Base-by-base conservation (phyloP, 2,329 filamentous ascomycete species). In the Venturia asperata region DNA sequence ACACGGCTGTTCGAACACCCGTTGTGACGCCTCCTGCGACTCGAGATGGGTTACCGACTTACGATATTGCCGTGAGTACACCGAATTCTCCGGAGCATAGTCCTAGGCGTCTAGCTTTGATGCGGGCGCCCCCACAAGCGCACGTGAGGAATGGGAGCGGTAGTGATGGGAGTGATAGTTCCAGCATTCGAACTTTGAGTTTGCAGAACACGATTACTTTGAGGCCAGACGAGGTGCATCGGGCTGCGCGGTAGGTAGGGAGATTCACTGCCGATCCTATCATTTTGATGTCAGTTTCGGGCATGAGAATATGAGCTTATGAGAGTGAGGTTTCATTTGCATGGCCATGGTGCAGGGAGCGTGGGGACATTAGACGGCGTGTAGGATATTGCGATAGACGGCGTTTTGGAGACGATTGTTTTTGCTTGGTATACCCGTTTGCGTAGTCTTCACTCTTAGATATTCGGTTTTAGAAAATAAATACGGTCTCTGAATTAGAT, bases 1-100 rank as follows among this genome's bases (percentile, higher is more conserved):
- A 78, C 70, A 80, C 80, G 0, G 80, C 80, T 9, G 72, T 81
- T 9, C 75, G 79, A 41, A 80, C 63, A 21, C 63, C 63, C 5
- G 49, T 60, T 13, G 63, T 64, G 17, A 64, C 63, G 27, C 63
- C 63, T 4, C 63, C 63, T 3, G 61, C 39, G n/a, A 64, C 42
- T 9, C 19, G 37, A 30, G 47, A 37, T 19, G 47, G 52, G 17
- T 30, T 64, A 27, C 63, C 63, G 34, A 58, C 63, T 6, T 64
- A 64, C n/a, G 63, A 58, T 52, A 58, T 64, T 10, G 63, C 63
- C 17, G 37, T 64, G 30, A 64, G 63, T 27, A 64, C 63, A 9
- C 63, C 63, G 19, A 64, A 58, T 30, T 60, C 43, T 58, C 63
- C 63, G 2, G 27, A 56, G 24, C 52, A 37, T 21, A 30, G 27